phyloP scores from a whole-genome alignment of 148 eudicot genomes.

The Amaranthus palmeri region DNA sequence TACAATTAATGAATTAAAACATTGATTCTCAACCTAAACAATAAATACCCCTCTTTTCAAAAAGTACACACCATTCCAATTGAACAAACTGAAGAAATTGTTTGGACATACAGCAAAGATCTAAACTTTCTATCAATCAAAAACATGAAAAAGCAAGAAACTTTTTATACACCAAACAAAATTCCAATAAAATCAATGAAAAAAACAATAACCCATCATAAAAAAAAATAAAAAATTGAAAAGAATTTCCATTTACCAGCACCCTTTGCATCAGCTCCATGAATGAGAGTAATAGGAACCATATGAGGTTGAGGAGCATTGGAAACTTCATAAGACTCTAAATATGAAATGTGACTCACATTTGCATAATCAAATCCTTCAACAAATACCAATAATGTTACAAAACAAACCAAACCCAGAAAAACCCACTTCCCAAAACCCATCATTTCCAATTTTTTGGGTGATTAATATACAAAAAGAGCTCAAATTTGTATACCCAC shows the following conservation, averaged over 20 bases:
- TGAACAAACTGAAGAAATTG: background rate
- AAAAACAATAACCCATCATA: conserved; percentile 10
- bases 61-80: background rate
- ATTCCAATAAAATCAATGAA: background rate
- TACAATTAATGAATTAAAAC: too few relatives aligned
- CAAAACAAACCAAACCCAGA: conserved; percentile 28
- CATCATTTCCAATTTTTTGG: conserved; percentile 2
- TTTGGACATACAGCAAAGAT: conserved; percentile 14
- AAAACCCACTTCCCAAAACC: conserved; percentile 34
- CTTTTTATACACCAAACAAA: background rate
- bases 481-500: conserved; percentile 6
- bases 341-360: conserved; percentile 36
- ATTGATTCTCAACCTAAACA: background rate
- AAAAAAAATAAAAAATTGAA: conserved; percentile 3
- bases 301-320: conserved; percentile 40
- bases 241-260: conserved; percentile 54
- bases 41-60: conserved; percentile 2
- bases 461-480: background rate
- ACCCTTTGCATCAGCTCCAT: conserved; percentile 80
- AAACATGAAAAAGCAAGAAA: background rate
- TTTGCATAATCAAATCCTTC: conserved; percentile 41
- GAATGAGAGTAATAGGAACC: conserved; percentile 72
- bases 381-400: conserved; percentile 22
- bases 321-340: conserved; percentile 51
- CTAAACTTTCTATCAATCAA: conserved; percentile 4